Evolutionary conservation across 1,284 basidiomycete genomes (phyloP).

Genomic region (Schizophyllum amplum): DNA sequence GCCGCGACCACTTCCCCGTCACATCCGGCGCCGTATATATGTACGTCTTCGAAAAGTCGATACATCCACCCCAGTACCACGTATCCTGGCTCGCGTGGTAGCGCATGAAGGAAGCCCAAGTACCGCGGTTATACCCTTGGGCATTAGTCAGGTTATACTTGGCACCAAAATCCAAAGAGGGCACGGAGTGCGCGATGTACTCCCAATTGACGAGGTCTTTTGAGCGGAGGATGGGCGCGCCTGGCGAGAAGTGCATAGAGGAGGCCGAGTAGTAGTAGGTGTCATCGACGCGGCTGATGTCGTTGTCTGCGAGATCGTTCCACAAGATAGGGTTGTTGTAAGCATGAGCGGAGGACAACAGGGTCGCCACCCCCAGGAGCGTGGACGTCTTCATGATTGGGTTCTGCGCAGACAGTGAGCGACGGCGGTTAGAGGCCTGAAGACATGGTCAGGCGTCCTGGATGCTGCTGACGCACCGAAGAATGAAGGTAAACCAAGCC

Average conservation of each 20-base stretch:
- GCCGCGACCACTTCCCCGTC: slow-evolving; percentile 12
- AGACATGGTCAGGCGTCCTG: too few relatives aligned
- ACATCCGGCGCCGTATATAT: slow-evolving; percentile 12
- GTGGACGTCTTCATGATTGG: too few relatives aligned
- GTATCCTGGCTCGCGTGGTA: slow-evolving; percentile 13
- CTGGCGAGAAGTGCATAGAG: slow-evolving; percentile 19
- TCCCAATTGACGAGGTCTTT: slow-evolving; percentile 21
- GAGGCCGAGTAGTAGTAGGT: slow-evolving; percentile 19
- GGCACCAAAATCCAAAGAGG: slow-evolving; percentile 13
- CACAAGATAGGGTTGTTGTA: slow-evolving; percentile 17
- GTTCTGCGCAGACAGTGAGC: too few relatives aligned
- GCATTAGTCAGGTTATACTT: slow-evolving; percentile 15
- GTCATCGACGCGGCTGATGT: slow-evolving; percentile 15
- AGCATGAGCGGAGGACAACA: background rate
- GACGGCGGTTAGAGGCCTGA: too few relatives aligned
- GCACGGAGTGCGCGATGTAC: slow-evolving; percentile 20
- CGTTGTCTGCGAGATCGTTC: slow-evolving; percentile 19
- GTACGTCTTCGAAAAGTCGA: slow-evolving; percentile 15
- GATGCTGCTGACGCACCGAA: too few relatives aligned
- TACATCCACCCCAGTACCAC: slow-evolving; percentile 21
- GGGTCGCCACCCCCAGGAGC: background rate
- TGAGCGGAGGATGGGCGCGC: slow-evolving; percentile 20
- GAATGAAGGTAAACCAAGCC: too few relatives aligned
- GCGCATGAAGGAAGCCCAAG: slow-evolving; percentile 19
- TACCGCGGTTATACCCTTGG: slow-evolving; percentile 18